Evolutionary conservation across 1,284 basidiomycete species (phyloP), one percentile per base, ranked within the genome.

Genomic region (Caloboletus firmus): DNA sequence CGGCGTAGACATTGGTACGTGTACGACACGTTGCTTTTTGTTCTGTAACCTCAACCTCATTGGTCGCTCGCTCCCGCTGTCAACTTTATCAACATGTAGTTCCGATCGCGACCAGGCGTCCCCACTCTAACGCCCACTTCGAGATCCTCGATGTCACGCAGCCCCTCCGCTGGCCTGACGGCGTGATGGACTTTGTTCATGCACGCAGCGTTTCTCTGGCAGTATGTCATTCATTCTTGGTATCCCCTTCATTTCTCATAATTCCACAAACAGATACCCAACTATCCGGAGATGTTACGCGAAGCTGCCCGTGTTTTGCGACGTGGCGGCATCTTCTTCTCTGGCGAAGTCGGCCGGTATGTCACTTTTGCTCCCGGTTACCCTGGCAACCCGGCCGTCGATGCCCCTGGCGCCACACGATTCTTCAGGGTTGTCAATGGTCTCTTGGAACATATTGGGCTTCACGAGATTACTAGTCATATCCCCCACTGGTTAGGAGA

Each of bases 1-100:
- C 59, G 89, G 85, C 45, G 67, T 89, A 51, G 89, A 91, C 70
- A 85, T 87, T 59, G 87, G 87, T 88, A 66, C 61, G 77, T 57
- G 54, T 46, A 52, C 46, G 32, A 40, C 47, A 58, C 56, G 52
- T 57, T 56, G 43, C 51, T 24, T 49, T 53, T 41, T 34, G 44
- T 54, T 30, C 47, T 31, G n/a, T 20, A 43, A 32, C 28, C 51
- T 40, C 42, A 50, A 47, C 34, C 51, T 56, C 48, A 60, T 50
- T 60, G 34, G 37, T 35, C 15, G 10, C 30, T 49, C 46, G 28
- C 41, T 60, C 51, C 50, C 28, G 45, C 36, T 18, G 17, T 31
- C 52, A 54, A 50, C 44, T 45, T 34, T 48, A 45, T 59, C 52
- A 24, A 45, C 28, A 15, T 45, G 9, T 62, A 89, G 87, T 86